These are phyloP conservation scores for Ambispora gerdemannii DNA, from an alignment of 192 early-diverging fungal species.

Conservation along the genomic window DNA sequence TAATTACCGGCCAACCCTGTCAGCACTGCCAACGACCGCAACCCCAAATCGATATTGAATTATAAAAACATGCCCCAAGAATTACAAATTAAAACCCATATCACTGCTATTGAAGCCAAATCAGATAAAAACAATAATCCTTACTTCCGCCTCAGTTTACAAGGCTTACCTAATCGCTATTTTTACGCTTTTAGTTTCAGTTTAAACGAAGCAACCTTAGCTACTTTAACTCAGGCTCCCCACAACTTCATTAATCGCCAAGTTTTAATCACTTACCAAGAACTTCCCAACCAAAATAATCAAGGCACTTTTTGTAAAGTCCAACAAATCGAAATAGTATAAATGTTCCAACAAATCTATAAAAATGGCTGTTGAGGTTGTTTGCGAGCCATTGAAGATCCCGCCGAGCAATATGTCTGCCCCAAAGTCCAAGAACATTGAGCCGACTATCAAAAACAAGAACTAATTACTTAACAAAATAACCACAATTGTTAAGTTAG, in stretches of 20 bases:
- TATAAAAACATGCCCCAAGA: constrained; percentile 17
- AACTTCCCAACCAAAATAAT: constrained; percentile 6
- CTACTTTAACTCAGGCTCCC: not conserved
- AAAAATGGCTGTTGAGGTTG: constrained; percentile 20
- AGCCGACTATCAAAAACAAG: constrained; percentile 12
- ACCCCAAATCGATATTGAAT: constrained; percentile 6
- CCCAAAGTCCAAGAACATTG: not conserved
- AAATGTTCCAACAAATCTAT: constrained; percentile 10
- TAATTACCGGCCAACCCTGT: constrained; percentile 6
- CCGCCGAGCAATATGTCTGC: constrained; percentile 3
- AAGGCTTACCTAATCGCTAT: not conserved
- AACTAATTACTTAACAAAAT: not conserved
- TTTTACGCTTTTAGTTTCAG: constrained; percentile 16
- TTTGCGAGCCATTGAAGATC: not conserved
- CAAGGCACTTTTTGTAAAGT: constrained; percentile 17
- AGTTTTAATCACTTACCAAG: constrained; percentile 20
- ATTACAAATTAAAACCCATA: constrained; percentile 10
- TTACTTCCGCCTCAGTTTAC: constrained; percentile 10
- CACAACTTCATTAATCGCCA: constrained; percentile 16
- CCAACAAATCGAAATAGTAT: constrained; percentile 4
- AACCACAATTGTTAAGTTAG: not conserved
- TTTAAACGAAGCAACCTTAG: not conserved
- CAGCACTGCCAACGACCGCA: not conserved
- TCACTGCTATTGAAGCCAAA: not conserved
- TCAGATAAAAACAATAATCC: constrained; percentile 1